Conservation (phyloP, 2,329 filamentous ascomycete species). For the Rutstroemia sydowiana region DNA sequence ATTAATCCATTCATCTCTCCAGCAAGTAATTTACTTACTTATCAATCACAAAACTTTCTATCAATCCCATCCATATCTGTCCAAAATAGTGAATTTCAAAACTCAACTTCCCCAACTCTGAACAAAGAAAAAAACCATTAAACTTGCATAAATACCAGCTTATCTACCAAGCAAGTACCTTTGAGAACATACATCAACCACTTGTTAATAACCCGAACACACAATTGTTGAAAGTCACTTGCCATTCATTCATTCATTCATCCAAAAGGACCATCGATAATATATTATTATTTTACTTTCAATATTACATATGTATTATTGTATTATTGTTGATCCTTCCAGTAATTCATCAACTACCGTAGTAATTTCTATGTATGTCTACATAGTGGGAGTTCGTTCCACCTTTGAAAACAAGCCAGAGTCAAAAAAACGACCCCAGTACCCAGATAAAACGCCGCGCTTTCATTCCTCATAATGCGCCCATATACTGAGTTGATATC, state of each 20-base stretch:
- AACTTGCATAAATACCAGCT: too few relatives aligned
- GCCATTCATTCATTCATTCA: background rate
- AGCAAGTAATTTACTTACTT: too few relatives aligned
- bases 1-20: too few relatives aligned
- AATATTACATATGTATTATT: background rate
- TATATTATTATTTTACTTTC: background rate
- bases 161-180: too few relatives aligned
- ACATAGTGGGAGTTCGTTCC: background rate
- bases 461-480: slow-evolving; percentile 19
- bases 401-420: slow-evolving; percentile 1
- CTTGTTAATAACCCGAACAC: background rate
- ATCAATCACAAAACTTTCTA: too few relatives aligned
- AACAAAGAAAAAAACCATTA: too few relatives aligned
- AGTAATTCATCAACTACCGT: background rate
- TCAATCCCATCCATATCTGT: too few relatives aligned
- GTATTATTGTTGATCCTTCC: background rate
- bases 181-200: too few relatives aligned
- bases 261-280: background rate
- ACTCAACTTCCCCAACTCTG: too few relatives aligned
- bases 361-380: background rate
- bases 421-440: background rate
- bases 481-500: slow-evolving; percentile 10
- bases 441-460: slow-evolving; percentile 17
- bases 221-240: background rate
- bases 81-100: too few relatives aligned